A percentile compares a stretch with the other conserved stretches of the same genome.
These are phyloP conservation scores for Apostasia shenzhenica DNA, from an alignment of 106 monocot species.

Conservation along the genomic window DNA sequence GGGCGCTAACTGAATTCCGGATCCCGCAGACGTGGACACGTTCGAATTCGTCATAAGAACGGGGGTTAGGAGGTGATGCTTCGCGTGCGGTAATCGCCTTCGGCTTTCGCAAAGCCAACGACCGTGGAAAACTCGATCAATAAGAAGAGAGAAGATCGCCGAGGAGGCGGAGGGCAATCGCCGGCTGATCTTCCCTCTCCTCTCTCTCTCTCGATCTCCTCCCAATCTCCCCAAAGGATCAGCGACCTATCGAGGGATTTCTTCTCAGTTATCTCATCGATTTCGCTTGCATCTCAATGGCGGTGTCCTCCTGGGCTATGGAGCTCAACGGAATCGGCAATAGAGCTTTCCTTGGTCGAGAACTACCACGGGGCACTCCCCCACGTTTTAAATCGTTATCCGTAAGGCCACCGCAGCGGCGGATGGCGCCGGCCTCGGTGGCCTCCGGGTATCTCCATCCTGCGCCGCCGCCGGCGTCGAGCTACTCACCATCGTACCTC, in stretches of 20 bases:
- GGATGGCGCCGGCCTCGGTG: background rate
- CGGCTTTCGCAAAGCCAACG: too few species aligned
- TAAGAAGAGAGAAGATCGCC: too few species aligned
- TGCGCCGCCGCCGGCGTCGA: background rate
- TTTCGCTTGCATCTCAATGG: background rate
- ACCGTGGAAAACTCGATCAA: too few species aligned
- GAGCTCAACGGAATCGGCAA: background rate
- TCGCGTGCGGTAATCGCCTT: background rate
- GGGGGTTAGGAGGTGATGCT: too few species aligned
- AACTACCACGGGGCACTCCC: background rate
- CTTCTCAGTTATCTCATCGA: background rate
- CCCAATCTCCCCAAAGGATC: background rate
- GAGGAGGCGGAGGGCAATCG: too few species aligned
- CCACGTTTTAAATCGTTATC: background rate
- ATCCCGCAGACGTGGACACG: background rate
- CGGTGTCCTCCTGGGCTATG: background rate
- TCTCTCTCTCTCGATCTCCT: too few species aligned
- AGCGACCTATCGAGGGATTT: background rate
- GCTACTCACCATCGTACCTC: too few species aligned
- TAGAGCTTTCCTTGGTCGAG: background rate
- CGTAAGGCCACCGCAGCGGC: background rate
- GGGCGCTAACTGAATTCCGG: background rate
- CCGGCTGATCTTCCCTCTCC: too few species aligned
- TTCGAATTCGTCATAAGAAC: background rate
- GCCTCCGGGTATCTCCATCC: background rate